Percentiles rank a stretch among this genome's conserved stretches.
Conservation (phyloP, 163 green algal genomes). For the Chlorella variabilis region DNA sequence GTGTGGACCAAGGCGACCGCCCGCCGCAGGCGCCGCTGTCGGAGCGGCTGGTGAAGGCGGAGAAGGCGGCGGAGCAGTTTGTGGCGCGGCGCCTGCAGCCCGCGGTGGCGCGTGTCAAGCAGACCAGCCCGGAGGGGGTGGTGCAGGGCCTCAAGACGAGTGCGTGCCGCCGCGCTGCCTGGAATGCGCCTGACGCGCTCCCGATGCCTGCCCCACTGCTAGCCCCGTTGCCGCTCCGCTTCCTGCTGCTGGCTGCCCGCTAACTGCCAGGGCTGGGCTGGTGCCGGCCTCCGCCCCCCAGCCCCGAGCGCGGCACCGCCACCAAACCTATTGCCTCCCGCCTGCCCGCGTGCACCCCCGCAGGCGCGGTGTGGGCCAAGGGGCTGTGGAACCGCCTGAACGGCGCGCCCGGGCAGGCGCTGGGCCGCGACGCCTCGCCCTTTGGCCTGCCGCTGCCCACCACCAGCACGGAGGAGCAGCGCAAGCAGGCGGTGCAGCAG, state of each 20-base stretch:
- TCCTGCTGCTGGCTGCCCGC: too few relatives aligned
- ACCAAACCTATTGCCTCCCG: not conserved
- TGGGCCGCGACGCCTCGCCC: conserved; percentile 17
- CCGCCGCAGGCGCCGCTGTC: conserved; percentile 15
- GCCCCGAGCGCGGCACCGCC: too few relatives aligned
- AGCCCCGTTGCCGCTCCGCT: too few relatives aligned
- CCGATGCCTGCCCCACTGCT: too few relatives aligned
- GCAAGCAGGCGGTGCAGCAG: conserved; percentile 26
- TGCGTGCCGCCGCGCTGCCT: not conserved
- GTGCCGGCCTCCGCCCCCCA: too few relatives aligned
- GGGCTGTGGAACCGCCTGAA: conserved; percentile 88
- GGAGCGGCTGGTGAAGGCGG: conserved; percentile 66
- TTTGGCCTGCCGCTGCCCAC: conserved; percentile 50
- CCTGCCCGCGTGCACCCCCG: not conserved
- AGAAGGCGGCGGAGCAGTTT: conserved; percentile 79
- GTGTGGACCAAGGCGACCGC: not conserved
- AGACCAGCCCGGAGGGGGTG: conserved; percentile 48
- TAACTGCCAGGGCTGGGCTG: too few relatives aligned
- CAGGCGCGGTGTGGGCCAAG: conserved; percentile 55
- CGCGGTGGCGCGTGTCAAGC: conserved; percentile 61
- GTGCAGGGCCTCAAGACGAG: conserved; percentile 45
- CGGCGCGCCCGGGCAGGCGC: conserved; percentile 53
- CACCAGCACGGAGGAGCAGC: conserved; percentile 29
- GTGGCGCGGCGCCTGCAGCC: conserved; percentile 74
- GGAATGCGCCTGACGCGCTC: too few relatives aligned